Conservation (phyloP, 306 rosid genomes). For the Begonia masoniana region DNA sequence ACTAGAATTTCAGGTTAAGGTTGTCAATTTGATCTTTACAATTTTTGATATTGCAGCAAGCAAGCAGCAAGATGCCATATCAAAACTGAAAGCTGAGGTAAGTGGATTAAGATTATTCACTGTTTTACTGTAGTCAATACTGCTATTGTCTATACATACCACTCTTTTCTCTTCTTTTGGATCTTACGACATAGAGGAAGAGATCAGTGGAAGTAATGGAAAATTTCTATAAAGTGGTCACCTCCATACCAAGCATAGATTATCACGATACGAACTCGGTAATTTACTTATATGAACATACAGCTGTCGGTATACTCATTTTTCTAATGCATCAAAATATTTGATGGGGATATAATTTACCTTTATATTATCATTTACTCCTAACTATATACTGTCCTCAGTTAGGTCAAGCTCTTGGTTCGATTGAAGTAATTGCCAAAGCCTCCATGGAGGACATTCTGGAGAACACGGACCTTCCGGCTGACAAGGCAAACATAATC, state of each 20-base stretch:
- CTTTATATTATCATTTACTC: too few relatives aligned
- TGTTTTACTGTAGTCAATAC: not conserved
- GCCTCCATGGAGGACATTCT: constrained; percentile 61
- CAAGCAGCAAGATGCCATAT: constrained; percentile 52
- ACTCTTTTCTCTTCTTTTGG: too few relatives aligned
- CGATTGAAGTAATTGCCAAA: constrained; percentile 74
- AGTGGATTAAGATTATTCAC: constrained; percentile 17
- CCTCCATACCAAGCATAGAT: constrained; percentile 69
- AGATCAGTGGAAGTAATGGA: constrained; percentile 60
- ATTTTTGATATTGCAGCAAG: constrained; percentile 36
- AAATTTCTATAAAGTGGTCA: constrained; percentile 50
- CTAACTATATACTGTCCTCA: constrained; percentile 24
- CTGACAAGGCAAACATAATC: constrained; percentile 60
- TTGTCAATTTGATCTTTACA: not conserved
- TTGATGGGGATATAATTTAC: too few relatives aligned
- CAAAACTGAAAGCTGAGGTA: constrained; percentile 75
- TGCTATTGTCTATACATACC: too few relatives aligned
- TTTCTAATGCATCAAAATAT: too few relatives aligned
- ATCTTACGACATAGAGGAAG: constrained; percentile 33
- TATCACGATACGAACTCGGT: constrained; percentile 82
- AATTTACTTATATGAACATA: constrained; percentile 6
- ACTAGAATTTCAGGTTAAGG: constrained; percentile 4
- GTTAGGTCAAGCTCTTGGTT: constrained; percentile 86
- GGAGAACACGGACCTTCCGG: constrained; percentile 80
- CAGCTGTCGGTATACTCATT: too few relatives aligned